Evolutionary conservation across 192 early-diverging fungal genomes (phyloP).

Genomic region (Coemansia sp.): DNA sequence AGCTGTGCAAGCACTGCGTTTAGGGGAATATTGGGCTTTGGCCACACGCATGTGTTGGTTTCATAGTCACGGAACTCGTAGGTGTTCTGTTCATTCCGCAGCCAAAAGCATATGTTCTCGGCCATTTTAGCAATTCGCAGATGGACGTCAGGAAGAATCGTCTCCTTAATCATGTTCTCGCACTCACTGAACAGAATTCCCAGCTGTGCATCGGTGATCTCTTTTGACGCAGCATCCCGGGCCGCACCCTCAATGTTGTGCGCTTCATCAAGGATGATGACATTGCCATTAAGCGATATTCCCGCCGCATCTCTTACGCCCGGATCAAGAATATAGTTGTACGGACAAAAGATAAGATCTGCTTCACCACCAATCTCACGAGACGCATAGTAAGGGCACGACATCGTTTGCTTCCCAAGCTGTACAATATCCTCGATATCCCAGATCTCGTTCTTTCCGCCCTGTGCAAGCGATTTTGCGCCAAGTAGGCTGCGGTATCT

Average conservation of each 20-base stretch:
- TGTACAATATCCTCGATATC: conserved; percentile 61
- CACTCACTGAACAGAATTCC: conserved; percentile 35
- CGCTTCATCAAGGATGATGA: conserved; percentile 66
- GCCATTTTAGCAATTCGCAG: conserved; percentile 12
- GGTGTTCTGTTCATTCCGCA: conserved; percentile 13
- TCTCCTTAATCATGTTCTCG: conserved; percentile 17
- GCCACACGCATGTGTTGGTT: conserved; percentile 39
- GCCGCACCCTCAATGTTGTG: conserved; percentile 66
- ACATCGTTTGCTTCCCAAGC: conserved; percentile 30
- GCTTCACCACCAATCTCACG: conserved; percentile 48
- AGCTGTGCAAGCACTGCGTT: conserved; percentile 16
- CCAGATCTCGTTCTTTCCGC: conserved; percentile 52
- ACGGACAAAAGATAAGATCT: conserved; percentile 65
- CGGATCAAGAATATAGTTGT: conserved; percentile 68
- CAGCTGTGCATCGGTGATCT: conserved; percentile 51
- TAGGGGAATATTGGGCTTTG: conserved; percentile 11
- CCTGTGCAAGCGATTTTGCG: conserved; percentile 5
- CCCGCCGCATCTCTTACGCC: conserved; percentile 52
- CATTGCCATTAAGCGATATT: conserved; percentile 48
- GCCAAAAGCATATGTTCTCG: conserved; percentile 17
- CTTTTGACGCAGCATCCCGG: conserved; percentile 55
- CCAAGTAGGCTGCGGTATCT: conserved; percentile 1
- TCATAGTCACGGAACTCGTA: conserved; percentile 44
- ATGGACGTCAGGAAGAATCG: conserved; percentile 13
- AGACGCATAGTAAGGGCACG: conserved; percentile 62